Conservation (phyloP, 140 eudicot genomes). For the Cichorium intybus region DNA sequence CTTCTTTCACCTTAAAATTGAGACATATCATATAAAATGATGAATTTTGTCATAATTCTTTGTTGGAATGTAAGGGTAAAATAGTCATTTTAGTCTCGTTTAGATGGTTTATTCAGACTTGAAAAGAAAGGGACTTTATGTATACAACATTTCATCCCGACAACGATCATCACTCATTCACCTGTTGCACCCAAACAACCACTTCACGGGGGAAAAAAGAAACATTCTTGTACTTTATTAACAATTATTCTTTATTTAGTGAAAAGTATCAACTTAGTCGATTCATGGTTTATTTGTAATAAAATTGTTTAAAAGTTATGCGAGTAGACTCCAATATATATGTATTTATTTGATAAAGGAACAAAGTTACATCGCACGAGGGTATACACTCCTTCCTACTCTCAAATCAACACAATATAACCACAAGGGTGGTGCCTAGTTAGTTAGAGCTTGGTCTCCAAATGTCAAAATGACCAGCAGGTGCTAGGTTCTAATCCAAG, state of each 20-base stretch:
- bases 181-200: too few relatives aligned
- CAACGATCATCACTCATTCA: too few relatives aligned
- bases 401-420: constrained; percentile 2
- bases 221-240: background rate
- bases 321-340: background rate
- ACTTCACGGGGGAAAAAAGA: background rate
- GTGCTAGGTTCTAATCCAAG: too few relatives aligned
- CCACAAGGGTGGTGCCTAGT: too few relatives aligned
- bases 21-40: too few relatives aligned
- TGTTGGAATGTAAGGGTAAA: background rate
- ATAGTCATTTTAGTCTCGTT: background rate
- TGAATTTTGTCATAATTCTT: background rate
- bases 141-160: too few relatives aligned
- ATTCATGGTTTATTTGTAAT: background rate
- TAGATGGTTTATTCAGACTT: too few relatives aligned
- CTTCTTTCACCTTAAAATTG: too few relatives aligned
- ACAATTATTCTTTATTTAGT: too few relatives aligned
- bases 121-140: background rate
- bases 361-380: background rate
- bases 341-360: constrained; percentile 1
- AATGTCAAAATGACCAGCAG: too few relatives aligned
- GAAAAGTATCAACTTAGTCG: background rate
- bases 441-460: too few relatives aligned
- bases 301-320: background rate
- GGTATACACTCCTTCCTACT: constrained; percentile 3